These are phyloP conservation scores for Nicotiana benthamiana DNA, from an alignment of 257 asterid genomes.

Conservation along the genomic window DNA sequence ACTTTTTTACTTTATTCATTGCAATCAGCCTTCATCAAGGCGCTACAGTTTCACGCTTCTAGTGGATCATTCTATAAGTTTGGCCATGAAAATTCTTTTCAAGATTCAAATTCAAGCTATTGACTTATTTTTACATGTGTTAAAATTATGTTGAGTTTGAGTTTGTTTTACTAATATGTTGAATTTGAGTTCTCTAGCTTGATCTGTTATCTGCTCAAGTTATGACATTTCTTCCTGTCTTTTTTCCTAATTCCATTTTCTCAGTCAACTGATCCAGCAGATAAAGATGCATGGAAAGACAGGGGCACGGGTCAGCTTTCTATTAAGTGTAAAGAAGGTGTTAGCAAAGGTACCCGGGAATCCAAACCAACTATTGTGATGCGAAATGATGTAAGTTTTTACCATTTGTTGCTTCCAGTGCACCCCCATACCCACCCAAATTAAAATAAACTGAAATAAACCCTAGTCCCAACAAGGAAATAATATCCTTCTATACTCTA, in stretches of 20 bases:
- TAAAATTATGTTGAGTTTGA: neutral
- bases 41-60: neutral
- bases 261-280: constrained; percentile 77
- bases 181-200: neutral
- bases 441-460: neutral
- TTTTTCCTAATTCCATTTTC: constrained; percentile 17
- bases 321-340: constrained; percentile 87
- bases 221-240: neutral
- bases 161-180: neutral
- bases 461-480: neutral
- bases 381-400: constrained; percentile 77
- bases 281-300: constrained; percentile 82
- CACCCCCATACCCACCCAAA: neutral
- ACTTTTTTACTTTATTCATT: neutral
- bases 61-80: neutral
- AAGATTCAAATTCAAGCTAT: neutral
- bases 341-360: constrained; percentile 72
- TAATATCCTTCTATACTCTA: neutral
- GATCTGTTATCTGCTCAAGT: neutral
- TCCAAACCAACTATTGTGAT: constrained; percentile 82
- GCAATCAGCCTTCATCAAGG: neutral
- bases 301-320: constrained; percentile 83
- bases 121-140: neutral
- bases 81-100: neutral
- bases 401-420: neutral